A percentile compares a stretch with the other conserved stretches of the same genome.
phyloP scores from a whole-genome alignment of 2,329 filamentous ascomycete genomes.

The Pyricularia sp. region DNA sequence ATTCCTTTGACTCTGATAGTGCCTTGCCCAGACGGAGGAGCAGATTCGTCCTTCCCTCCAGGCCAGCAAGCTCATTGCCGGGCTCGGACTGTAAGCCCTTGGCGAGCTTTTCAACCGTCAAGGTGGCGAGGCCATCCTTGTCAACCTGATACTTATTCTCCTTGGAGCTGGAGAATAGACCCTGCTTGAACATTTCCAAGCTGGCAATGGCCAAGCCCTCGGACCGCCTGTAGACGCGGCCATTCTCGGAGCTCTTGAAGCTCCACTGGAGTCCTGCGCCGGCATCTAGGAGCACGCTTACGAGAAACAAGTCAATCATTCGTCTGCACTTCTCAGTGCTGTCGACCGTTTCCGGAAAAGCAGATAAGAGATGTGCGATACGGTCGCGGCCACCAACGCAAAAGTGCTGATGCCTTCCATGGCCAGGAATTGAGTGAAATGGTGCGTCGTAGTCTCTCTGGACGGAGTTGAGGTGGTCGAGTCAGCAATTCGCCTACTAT shows the following conservation, averaged over 20 bases:
- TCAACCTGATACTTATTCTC: conserved; percentile 83
- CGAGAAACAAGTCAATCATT: conserved; percentile 62
- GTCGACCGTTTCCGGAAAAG: conserved; percentile 57
- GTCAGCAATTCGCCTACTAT: not conserved
- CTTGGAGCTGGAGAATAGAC: conserved; percentile 72
- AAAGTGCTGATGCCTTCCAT: conserved; percentile 77
- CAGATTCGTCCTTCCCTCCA: conserved; percentile 73
- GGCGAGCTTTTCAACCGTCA: conserved; percentile 64
- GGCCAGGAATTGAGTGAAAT: conserved; percentile 60
- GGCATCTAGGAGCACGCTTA: conserved; percentile 74
- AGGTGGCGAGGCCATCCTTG: conserved; percentile 58
- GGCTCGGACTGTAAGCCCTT: conserved; percentile 75
- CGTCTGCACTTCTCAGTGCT: conserved; percentile 61
- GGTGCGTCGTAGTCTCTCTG: conserved; percentile 43
- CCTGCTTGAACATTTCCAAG: conserved; percentile 86
- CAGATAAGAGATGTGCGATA: conserved; percentile 55
- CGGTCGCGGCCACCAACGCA: conserved; percentile 66
- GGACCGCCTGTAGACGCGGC: conserved; percentile 67
- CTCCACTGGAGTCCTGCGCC: conserved; percentile 84
- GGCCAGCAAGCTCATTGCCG: conserved; percentile 67
- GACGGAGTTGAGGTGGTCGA: not conserved
- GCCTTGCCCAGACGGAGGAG: conserved; percentile 64
- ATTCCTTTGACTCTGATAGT: conserved; percentile 59
- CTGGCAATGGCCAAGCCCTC: conserved; percentile 72
- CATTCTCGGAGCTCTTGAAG: conserved; percentile 85